phyloP scores from a whole-genome alignment of 768 basidiomycete genomes.

The Kwoniella sp. region DNA sequence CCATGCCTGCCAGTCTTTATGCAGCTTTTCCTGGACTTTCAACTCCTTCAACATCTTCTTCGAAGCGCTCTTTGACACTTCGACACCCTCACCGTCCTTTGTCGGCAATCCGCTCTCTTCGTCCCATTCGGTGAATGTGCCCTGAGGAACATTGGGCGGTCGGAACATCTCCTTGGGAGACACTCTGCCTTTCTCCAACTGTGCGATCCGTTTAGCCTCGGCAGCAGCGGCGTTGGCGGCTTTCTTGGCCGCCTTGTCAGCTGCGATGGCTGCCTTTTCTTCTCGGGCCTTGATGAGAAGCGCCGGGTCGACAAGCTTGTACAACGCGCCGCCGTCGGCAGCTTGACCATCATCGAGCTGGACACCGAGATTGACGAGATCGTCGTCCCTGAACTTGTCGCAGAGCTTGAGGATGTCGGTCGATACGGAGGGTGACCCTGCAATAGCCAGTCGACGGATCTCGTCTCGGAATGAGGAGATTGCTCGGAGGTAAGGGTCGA shows the following conservation, averaged over 20 bases:
- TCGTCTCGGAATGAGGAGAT: slow-evolving; percentile 90
- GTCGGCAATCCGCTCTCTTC: slow-evolving; percentile 74
- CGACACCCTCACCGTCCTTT: slow-evolving; percentile 80
- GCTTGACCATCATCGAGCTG: slow-evolving; percentile 97
- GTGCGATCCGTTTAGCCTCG: slow-evolving; percentile 60
- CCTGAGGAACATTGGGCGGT: slow-evolving; percentile 72
- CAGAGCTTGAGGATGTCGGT: slow-evolving; percentile 82
- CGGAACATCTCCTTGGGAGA: slow-evolving; percentile 79
- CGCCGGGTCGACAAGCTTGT: slow-evolving; percentile 83
- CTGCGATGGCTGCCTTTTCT: slow-evolving; percentile 75
- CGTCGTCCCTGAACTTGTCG: slow-evolving; percentile 85
- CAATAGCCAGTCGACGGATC: slow-evolving; percentile 78
- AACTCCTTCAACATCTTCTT: slow-evolving; percentile 80
- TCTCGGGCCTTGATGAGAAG: slow-evolving; percentile 82
- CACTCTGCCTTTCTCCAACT: slow-evolving; percentile 81
- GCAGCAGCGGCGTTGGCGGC: slow-evolving; percentile 65
- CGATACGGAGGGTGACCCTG: slow-evolving; percentile 58
- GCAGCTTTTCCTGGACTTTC: slow-evolving; percentile 72
- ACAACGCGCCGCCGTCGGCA: slow-evolving; percentile 86
- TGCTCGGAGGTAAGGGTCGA: slow-evolving; percentile 84
- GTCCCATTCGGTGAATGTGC: slow-evolving; percentile 80
- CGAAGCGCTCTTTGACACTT: slow-evolving; percentile 73
- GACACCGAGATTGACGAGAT: slow-evolving; percentile 90
- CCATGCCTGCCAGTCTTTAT: slow-evolving; percentile 67
- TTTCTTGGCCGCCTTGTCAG: slow-evolving; percentile 79